Conservation (phyloP, 495 filamentous ascomycete species). For the Podospora appendiculata region DNA sequence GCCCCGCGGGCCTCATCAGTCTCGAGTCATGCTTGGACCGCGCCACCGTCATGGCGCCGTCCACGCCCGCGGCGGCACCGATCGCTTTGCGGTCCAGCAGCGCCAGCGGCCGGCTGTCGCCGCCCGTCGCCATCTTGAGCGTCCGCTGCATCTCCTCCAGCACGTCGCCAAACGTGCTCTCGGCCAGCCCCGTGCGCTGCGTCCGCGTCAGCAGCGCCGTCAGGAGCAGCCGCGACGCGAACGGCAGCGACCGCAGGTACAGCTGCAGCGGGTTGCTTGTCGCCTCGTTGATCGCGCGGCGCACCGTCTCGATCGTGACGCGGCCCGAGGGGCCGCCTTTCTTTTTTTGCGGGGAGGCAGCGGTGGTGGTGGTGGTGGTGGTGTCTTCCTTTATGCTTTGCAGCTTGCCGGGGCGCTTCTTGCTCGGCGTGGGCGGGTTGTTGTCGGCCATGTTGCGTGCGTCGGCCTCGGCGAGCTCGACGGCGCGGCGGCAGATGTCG, state of each 20-base stretch:
- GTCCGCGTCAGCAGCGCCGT: slow-evolving; percentile 70
- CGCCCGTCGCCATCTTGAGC: slow-evolving; percentile 52
- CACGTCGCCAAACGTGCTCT: slow-evolving; percentile 84
- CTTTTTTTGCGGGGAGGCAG: slow-evolving; percentile 10
- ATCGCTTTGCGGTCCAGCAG: slow-evolving; percentile 9
- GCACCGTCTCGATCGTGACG: slow-evolving; percentile 89
- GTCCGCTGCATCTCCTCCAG: slow-evolving; percentile 80
- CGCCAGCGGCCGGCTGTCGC: slow-evolving; percentile 33
- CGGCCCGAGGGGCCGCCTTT: slow-evolving; percentile 31
- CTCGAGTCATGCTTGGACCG: slow-evolving; percentile 4
- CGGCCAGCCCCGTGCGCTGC: slow-evolving; percentile 75
- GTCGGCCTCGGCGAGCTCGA: slow-evolving; percentile 87
- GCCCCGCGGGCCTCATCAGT: slow-evolving; percentile 47
- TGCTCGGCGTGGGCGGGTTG: slow-evolving; percentile 35
- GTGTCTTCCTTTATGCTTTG: slow-evolving; percentile 4
- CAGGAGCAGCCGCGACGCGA: slow-evolving; percentile 77
- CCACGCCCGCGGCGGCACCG: slow-evolving; percentile 6
- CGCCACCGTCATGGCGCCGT: neutral
- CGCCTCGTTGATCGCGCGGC: slow-evolving; percentile 88
- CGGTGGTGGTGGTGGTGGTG: neutral
- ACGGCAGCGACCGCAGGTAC: slow-evolving; percentile 71
- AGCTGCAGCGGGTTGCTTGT: slow-evolving; percentile 88
- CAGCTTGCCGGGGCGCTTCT: slow-evolving; percentile 8
- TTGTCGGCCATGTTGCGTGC: slow-evolving; percentile 11
- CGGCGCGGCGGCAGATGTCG: slow-evolving; percentile 91